phyloP scores from a whole-genome alignment of 177 flowering plant species.

The Tripterygium wilfordii region DNA sequence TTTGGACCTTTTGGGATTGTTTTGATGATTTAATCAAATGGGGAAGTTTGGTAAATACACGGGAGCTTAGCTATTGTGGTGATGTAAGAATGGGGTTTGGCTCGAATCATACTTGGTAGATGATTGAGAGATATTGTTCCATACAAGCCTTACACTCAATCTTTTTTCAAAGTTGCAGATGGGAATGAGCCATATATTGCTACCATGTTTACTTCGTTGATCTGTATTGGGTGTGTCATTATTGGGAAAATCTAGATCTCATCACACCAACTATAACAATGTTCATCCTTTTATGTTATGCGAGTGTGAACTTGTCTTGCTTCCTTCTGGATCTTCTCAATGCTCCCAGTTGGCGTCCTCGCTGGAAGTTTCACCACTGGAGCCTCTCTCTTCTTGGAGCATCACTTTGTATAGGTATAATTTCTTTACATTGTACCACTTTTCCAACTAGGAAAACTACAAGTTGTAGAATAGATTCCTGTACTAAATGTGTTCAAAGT shows the following conservation, averaged over 20 bases:
- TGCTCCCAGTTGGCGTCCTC: slow-evolving; percentile 99
- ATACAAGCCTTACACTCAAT: no score
- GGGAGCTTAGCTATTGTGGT: no score
- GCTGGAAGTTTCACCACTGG: slow-evolving; percentile 99
- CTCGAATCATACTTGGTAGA: no score
- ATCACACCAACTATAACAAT: slow-evolving; percentile 94
- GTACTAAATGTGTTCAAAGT: no score
- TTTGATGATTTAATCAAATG: no score
- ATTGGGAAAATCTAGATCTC: slow-evolving; percentile 95
- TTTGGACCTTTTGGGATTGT: no score
- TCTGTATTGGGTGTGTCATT: slow-evolving; percentile 84
- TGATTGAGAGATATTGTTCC: no score
- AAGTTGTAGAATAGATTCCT: no score
- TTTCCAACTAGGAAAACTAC: no score
- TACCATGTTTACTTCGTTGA: slow-evolving; percentile 87
- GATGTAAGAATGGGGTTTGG: no score
- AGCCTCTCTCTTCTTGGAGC: slow-evolving; percentile 97
- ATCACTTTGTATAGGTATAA: slow-evolving; percentile 75
- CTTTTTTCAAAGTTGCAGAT: slow-evolving; percentile 92
- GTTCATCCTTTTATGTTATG: slow-evolving; percentile 95
- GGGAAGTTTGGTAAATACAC: no score
- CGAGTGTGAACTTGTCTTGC: slow-evolving; percentile 96
- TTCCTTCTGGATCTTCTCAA: slow-evolving; percentile 98
- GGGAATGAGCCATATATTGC: slow-evolving; percentile 87
- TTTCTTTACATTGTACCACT: no score